A percentile compares a stretch with the other conserved stretches of the same genome.
These are phyloP conservation scores for Lactarius sanguifluus DNA, from an alignment of 768 basidiomycete species.

Conservation along the genomic window DNA sequence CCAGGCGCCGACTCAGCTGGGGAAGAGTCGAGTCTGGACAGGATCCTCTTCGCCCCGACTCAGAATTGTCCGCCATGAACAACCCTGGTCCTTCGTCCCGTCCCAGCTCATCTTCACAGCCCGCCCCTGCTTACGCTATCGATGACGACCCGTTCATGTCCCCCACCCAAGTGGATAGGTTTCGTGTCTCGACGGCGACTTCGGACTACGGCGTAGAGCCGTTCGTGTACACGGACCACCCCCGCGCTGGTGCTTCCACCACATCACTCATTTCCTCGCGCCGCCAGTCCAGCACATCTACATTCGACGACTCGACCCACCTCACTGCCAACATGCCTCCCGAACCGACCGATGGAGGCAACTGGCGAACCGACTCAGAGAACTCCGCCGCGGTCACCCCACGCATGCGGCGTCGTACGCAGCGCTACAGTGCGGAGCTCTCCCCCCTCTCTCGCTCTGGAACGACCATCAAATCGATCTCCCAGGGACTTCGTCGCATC, in stretches of 20 bases:
- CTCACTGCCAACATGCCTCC: conserved; percentile 55
- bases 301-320: conserved; percentile 58
- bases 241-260: conserved; percentile 51
- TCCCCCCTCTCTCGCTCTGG: conserved; percentile 64
- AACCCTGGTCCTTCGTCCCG: conserved; percentile 29
- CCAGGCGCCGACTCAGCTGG: conserved; percentile 63
- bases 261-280: conserved; percentile 48
- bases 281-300: conserved; percentile 37
- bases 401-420: conserved; percentile 43
- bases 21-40: conserved; percentile 46
- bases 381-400: conserved; percentile 40
- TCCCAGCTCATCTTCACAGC: background rate
- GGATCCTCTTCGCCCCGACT: conserved; percentile 48
- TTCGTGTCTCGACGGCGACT: conserved; percentile 20
- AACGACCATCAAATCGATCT: conserved; percentile 56
- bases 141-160: conserved; percentile 54
- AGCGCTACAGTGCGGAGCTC: conserved; percentile 53
- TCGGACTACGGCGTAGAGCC: conserved; percentile 27
- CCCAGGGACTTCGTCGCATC: conserved; percentile 56
- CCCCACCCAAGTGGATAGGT: conserved; percentile 37
- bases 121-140: conserved; percentile 24
- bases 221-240: conserved; percentile 41
- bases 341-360: conserved; percentile 33
- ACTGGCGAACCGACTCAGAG: conserved; percentile 31
- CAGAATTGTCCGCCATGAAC: conserved; percentile 30